A percentile compares a stretch with the other conserved stretches of the same genome.
These are phyloP conservation scores for Phialocephala subalpina DNA, from an alignment of 2,329 filamentous ascomycete species.

Conservation along the genomic window DNA sequence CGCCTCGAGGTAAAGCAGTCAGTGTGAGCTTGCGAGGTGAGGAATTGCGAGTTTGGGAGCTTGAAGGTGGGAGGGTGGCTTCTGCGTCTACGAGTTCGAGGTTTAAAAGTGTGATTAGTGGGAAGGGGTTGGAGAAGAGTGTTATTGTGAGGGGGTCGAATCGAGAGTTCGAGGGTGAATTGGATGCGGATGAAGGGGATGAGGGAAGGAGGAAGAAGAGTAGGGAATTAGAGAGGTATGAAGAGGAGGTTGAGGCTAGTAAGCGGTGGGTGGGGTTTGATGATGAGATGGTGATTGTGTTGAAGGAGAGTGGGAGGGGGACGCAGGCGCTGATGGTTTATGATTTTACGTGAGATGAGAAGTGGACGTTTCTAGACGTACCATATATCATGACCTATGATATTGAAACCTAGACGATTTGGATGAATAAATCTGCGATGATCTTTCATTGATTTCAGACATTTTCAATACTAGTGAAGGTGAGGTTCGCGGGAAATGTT, in stretches of 20 bases:
- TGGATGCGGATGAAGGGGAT: not conserved
- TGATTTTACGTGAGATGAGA: slow-evolving; percentile 65
- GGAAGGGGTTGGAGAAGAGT: slow-evolving; percentile 15
- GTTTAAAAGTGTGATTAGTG: slow-evolving; percentile 54
- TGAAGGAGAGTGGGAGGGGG: slow-evolving; percentile 65
- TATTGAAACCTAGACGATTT: too few species aligned
- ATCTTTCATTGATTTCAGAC: too few species aligned
- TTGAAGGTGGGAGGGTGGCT: slow-evolving; percentile 61
- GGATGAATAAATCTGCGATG: too few species aligned
- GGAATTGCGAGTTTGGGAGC: slow-evolving; percentile 72
- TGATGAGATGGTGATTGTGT: slow-evolving; percentile 73
- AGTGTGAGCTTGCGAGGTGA: slow-evolving; percentile 69
- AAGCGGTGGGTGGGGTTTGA: slow-evolving; percentile 73
- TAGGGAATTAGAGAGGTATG: slow-evolving; percentile 6
- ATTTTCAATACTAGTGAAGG: too few species aligned
- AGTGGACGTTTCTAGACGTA: not conserved
- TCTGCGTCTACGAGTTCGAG: slow-evolving; percentile 41
- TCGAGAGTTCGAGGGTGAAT: slow-evolving; percentile 3
- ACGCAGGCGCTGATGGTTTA: slow-evolving; percentile 71
- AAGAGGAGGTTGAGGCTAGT: slow-evolving; percentile 24
- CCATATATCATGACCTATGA: too few species aligned
- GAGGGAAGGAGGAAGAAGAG: not conserved
- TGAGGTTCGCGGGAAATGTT: too few species aligned
- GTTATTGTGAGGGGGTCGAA: not conserved
- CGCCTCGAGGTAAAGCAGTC: slow-evolving; percentile 72